Percentiles rank a stretch among this genome's conserved stretches.
phyloP scores from a whole-genome alignment of 2,329 filamentous ascomycete species.

The Ophioceras dolichostomum region DNA sequence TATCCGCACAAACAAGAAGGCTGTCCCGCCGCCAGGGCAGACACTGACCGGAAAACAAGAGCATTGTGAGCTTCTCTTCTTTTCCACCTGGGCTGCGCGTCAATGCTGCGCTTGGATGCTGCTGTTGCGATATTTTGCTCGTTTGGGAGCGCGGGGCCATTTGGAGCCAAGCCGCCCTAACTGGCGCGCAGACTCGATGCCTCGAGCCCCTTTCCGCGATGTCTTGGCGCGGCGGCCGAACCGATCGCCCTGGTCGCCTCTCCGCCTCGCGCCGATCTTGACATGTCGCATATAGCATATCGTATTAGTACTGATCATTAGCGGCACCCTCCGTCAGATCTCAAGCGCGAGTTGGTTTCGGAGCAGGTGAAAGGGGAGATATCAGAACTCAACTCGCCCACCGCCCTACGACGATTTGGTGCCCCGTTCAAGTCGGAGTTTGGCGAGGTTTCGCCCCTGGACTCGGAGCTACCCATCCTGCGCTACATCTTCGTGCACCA shows the following conservation, averaged over 20 bases:
- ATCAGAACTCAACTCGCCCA: slow-evolving; percentile 84
- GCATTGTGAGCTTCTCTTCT: slow-evolving; percentile 63
- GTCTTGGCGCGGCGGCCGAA: too few species aligned
- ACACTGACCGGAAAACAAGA: slow-evolving; percentile 89
- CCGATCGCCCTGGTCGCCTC: too few species aligned
- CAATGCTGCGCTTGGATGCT: too few species aligned
- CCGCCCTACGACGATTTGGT: slow-evolving; percentile 86
- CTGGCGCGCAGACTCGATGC: too few species aligned
- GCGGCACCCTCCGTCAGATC: slow-evolving; percentile 54
- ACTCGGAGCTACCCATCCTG: slow-evolving; percentile 86
- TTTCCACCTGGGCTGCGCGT: too few species aligned
- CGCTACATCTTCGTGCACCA: slow-evolving; percentile 97
- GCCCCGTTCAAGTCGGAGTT: slow-evolving; percentile 88
- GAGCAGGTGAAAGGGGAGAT: slow-evolving; percentile 88
- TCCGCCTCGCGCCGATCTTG: too few species aligned
- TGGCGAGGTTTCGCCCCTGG: slow-evolving; percentile 83
- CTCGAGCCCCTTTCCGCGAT: too few species aligned
- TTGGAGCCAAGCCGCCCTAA: too few species aligned
- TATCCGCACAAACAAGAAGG: slow-evolving; percentile 10
- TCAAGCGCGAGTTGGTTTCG: slow-evolving; percentile 89
- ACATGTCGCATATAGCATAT: background rate
- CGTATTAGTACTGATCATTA: background rate
- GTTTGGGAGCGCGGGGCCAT: too few species aligned
- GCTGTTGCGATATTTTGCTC: too few species aligned
- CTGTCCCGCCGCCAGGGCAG: slow-evolving; percentile 27